Evolutionary conservation across 345 rosid species (phyloP).

Genomic region (Linum trigynum): DNA sequence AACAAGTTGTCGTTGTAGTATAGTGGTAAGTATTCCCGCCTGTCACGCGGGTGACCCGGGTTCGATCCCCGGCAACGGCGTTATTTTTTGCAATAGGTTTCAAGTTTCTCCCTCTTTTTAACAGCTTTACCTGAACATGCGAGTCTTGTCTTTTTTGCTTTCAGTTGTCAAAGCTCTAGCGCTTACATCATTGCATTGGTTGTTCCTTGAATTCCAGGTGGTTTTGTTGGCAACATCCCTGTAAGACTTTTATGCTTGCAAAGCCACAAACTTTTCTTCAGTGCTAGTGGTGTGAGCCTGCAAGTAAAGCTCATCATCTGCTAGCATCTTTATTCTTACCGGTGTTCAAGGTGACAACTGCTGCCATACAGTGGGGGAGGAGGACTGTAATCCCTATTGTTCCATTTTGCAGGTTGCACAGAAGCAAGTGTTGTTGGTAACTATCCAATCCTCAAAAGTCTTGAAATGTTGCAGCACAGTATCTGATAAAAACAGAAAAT

Average conservation of each 20-base stretch:
- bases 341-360: constrained; percentile 11
- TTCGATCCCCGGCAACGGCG: constrained; percentile 98
- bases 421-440: constrained; percentile 91
- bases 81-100: constrained; percentile 62
- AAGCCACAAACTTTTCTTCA: constrained; percentile 95
- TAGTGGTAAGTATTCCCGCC: constrained; percentile 89
- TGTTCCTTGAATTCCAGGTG: constrained; percentile 25
- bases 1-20: constrained; percentile 60
- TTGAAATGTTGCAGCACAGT: too few species aligned
- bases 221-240: constrained; percentile 64
- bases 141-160: neutral
- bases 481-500: too few species aligned
- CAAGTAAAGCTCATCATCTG: constrained; percentile 44
- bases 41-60: constrained; percentile 97
- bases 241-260: constrained; percentile 53
- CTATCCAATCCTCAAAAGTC: neutral
- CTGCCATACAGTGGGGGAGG: constrained; percentile 9
- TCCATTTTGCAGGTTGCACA: constrained; percentile 57
- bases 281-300: constrained; percentile 88
- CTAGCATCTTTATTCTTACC: neutral
- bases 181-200: neutral
- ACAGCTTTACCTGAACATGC: neutral
- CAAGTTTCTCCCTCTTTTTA: neutral
- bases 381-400: neutral
- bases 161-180: neutral